A percentile compares a stretch with the other conserved stretches of the same genome.
These are phyloP conservation scores for Glonium stellatum DNA, from an alignment of 495 filamentous ascomycete species.

Conservation along the genomic window DNA sequence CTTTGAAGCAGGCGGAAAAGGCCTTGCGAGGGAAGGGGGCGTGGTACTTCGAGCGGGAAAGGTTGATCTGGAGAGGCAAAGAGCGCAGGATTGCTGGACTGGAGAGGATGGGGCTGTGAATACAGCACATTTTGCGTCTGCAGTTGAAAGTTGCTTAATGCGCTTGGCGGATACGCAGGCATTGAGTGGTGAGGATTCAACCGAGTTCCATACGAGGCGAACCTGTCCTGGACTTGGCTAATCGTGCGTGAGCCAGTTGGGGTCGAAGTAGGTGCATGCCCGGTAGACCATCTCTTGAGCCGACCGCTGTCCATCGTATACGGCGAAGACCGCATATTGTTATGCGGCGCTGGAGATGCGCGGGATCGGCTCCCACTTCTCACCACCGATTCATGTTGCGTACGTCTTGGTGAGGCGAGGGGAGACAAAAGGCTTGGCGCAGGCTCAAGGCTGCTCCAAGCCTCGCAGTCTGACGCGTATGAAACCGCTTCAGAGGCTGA, in stretches of 20 bases:
- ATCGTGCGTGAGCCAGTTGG: conserved; percentile 48
- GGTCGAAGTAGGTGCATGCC: conserved; percentile 47
- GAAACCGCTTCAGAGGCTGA: conserved; percentile 26
- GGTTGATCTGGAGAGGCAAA: conserved; percentile 37
- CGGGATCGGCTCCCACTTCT: conserved; percentile 42
- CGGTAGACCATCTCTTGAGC: conserved; percentile 67
- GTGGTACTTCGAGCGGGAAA: conserved; percentile 30
- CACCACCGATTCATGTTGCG: conserved; percentile 30
- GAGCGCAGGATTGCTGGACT: conserved; percentile 33
- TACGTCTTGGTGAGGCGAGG: conserved; percentile 26
- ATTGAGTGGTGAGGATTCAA: conserved; percentile 40
- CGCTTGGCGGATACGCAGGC: conserved; percentile 41
- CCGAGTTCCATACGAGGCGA: conserved; percentile 21
- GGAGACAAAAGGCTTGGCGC: conserved; percentile 29
- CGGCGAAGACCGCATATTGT: conserved; percentile 54
- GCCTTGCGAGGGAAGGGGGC: conserved; percentile 54
- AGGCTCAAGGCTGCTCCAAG: conserved; percentile 28
- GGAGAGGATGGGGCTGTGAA: conserved; percentile 25
- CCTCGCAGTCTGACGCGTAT: conserved; percentile 30
- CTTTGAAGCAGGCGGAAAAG: conserved; percentile 62
- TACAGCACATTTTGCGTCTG: conserved; percentile 27
- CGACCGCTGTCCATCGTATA: conserved; percentile 54
- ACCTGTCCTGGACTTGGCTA: conserved; percentile 30
- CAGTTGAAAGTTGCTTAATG: conserved; percentile 15
- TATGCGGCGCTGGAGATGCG: conserved; percentile 59